Evolutionary conservation across 164 flowering plant genomes (phyloP).

Genomic region (Warburgia ugandensis): DNA sequence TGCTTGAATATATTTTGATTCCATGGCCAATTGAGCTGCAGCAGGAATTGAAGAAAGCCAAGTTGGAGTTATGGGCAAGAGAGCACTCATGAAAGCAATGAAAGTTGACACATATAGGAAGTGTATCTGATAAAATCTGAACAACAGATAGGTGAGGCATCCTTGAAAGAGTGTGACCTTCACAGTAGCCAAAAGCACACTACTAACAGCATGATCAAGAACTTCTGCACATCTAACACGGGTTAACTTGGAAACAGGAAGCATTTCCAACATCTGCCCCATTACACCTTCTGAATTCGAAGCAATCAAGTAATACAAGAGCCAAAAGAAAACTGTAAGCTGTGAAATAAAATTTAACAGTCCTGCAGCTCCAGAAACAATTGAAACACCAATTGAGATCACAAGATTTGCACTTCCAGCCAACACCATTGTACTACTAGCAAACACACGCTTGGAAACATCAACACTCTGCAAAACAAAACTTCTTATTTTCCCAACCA

Average conservation of each 20-base stretch:
- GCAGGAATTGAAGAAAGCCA: constrained; percentile 85
- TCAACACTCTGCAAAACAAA: constrained; percentile 68
- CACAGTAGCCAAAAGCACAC: constrained; percentile 80
- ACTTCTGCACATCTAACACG: constrained; percentile 75
- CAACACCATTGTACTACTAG: constrained; percentile 57
- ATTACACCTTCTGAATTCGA: constrained; percentile 96
- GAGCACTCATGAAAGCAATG: constrained; percentile 71
- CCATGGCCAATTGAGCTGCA: constrained; percentile 58
- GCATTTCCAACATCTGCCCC: constrained; percentile 71
- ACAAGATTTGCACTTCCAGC: constrained; percentile 65
- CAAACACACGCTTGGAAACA: constrained; percentile 54
- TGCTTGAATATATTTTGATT: constrained; percentile 67
- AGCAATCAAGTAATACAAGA: constrained; percentile 78
- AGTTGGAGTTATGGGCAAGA: constrained; percentile 72
- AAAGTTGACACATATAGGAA: constrained; percentile 81
- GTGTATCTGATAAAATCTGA: constrained; percentile 72
- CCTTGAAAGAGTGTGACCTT: constrained; percentile 89
- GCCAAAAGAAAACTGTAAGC: constrained; percentile 82
- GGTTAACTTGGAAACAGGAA: constrained; percentile 55
- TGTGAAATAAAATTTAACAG: constrained; percentile 80
- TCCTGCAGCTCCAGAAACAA: constrained; percentile 84
- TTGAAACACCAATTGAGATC: constrained; percentile 47
- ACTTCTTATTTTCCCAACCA: constrained; percentile 73
- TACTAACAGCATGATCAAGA: constrained; percentile 77
- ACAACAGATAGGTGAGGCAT: constrained; percentile 88